Evolutionary conservation across 768 basidiomycete species (phyloP).

Genomic region (Tricholoma matsutake): DNA sequence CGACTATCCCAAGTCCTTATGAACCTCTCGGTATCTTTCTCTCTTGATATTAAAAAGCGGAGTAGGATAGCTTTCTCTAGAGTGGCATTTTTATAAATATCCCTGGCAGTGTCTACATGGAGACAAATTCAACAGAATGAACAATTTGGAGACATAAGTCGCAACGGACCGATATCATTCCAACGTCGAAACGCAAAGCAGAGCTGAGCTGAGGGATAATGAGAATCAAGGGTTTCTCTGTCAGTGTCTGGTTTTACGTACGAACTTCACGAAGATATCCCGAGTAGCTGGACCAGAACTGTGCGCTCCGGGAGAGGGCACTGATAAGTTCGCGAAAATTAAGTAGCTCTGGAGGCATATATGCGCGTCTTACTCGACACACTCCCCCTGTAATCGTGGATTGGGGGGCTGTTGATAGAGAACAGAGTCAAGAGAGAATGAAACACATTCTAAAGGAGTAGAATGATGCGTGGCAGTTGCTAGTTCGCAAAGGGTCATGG

Average conservation of each 20-base stretch:
- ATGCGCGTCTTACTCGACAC: constrained; percentile 44
- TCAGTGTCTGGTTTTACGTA: constrained; percentile 35
- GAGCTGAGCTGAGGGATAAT: constrained; percentile 53
- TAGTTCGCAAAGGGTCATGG: constrained; percentile 79
- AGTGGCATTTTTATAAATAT: constrained; percentile 65
- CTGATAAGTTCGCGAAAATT: constrained; percentile 30
- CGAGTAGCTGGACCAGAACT: constrained; percentile 85
- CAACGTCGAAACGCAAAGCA: constrained; percentile 72
- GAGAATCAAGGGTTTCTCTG: not conserved
- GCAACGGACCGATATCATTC: constrained; percentile 64
- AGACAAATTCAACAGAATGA: constrained; percentile 1
- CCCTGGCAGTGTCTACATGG: constrained; percentile 53
- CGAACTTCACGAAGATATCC: constrained; percentile 79
- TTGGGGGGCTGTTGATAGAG: constrained; percentile 13
- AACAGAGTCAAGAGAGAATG: constrained; percentile 26
- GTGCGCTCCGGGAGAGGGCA: constrained; percentile 72
- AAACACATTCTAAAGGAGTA: constrained; percentile 61
- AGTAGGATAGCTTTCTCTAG: constrained; percentile 53
- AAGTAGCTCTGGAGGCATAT: not conserved
- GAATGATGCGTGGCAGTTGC: constrained; percentile 68
- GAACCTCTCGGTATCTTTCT: constrained; percentile 30
- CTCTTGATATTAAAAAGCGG: constrained; percentile 41
- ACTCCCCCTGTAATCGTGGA: constrained; percentile 37
- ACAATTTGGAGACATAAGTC: not conserved
- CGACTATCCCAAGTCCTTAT: constrained; percentile 28